Evolutionary conservation across 495 filamentous ascomycete genomes (phyloP).

Genomic region (Aspergillus indologenus): DNA sequence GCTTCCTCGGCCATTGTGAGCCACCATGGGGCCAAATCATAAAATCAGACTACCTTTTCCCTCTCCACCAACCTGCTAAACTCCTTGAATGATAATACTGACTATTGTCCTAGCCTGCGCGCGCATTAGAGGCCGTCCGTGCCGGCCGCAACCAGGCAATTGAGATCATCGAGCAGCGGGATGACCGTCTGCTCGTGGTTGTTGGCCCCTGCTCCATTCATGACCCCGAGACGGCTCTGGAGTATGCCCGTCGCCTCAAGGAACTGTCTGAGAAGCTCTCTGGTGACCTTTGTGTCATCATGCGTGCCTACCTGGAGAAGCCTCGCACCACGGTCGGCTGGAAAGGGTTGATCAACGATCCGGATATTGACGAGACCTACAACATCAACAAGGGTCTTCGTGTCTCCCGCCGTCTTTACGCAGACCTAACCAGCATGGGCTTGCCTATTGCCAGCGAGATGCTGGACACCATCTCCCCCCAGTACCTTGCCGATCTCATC

Average conservation of each 20-base stretch:
- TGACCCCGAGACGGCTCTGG: constrained; percentile 82
- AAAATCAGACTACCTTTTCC: too few species aligned
- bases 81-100: constrained; percentile 17
- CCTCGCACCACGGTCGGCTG: constrained; percentile 98
- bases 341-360: constrained; percentile 99
- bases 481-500: constrained; percentile 92
- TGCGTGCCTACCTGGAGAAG: constrained; percentile 99
- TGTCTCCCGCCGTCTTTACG: constrained; percentile 83
- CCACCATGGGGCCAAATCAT: too few species aligned
- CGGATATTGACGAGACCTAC: constrained; percentile 95
- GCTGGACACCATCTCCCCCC: constrained; percentile 97
- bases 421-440: constrained; percentile 77
- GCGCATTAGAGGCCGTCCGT: constrained; percentile 66
- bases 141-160: constrained; percentile 79
- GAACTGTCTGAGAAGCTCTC: constrained; percentile 68
- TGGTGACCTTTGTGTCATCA: constrained; percentile 85
- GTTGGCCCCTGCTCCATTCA: constrained; percentile 97
- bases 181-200: constrained; percentile 88
- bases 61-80: constrained; percentile 1
- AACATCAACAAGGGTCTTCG: constrained; percentile 98
- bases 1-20: not conserved
- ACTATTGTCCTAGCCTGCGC: constrained; percentile 33
- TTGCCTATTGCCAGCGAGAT: constrained; percentile 97
- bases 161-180: constrained; percentile 72
- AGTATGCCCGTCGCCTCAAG: constrained; percentile 79